A percentile compares a stretch with the other conserved stretches of the same genome.
Conservation (phyloP, 2,329 filamentous ascomycete genomes). For the Graphium sp. region DNA sequence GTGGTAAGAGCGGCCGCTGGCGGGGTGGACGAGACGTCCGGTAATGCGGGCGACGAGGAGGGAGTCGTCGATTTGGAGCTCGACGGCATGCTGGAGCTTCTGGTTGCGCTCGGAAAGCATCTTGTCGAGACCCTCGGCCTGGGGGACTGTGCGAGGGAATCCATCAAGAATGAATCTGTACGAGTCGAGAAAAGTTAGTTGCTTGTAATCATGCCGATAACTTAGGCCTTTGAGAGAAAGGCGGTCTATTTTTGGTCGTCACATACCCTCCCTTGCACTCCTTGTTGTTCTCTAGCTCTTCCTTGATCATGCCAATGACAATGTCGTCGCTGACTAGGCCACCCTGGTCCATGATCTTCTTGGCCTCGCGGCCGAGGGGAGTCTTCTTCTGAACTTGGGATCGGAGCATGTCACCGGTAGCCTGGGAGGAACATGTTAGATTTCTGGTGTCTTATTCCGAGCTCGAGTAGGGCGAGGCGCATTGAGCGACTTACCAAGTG, state of each 20-base stretch:
- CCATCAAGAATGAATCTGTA: conserved; percentile 93
- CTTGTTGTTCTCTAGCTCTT: conserved; percentile 80
- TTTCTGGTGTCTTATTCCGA: not conserved
- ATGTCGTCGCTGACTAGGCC: conserved; percentile 97
- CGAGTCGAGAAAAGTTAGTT: not conserved
- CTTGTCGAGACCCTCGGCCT: conserved; percentile 83
- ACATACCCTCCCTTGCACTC: conserved; percentile 92
- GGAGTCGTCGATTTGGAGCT: conserved; percentile 90
- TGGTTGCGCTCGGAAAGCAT: conserved; percentile 72
- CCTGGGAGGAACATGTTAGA: conserved; percentile 31
- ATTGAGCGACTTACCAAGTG: conserved; percentile 57
- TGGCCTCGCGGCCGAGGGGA: conserved; percentile 79
- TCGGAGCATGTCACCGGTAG: conserved; percentile 96
- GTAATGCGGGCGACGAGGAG: conserved; percentile 93
- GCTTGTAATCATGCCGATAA: too few species aligned
- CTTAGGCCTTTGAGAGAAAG: not conserved
- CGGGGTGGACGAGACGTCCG: conserved; percentile 86
- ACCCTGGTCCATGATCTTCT: conserved; percentile 99
- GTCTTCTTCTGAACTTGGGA: conserved; percentile 98
- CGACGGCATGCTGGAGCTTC: conserved; percentile 83
- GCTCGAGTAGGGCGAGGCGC: not conserved
- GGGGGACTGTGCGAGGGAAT: conserved; percentile 90
- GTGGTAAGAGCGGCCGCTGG: conserved; percentile 93
- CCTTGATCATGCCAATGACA: conserved; percentile 99
- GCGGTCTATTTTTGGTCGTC: too few species aligned